Base-by-base conservation (phyloP, 306 rosid species). In the Acmispon strigosus region DNA sequence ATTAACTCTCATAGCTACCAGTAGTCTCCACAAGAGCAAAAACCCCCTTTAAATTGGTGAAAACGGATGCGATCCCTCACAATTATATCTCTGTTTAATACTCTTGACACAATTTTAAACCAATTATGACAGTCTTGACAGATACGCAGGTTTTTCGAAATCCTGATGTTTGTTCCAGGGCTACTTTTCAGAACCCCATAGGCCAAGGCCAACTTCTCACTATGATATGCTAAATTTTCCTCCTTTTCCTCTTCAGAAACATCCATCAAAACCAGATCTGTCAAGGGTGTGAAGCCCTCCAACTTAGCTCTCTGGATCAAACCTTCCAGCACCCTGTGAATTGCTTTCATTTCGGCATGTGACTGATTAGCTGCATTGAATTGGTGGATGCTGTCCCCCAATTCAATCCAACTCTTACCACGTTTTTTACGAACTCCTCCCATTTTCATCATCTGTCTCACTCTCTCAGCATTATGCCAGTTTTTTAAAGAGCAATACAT, bases 211-310 rank as follows among this genome's bases (percentile, higher is more conserved):
- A 87, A 76, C 86, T 82, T 90, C 80, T 90, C 96, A 4, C 92
- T 87, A 41, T 71, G 82, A 55, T 70, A 81, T 34, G 10, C 68
- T 49, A 90, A 79, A 70, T 84, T 90, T 73, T 75, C 91, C 76
- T 85, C 92, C 76, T 84, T 87, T 74, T 90, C 91, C 84, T 90
- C 96, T 72, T 84, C 91, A 19, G 92, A 87, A 53, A 87, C 90
- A 80, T 87, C 96, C 92, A 90, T 87, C 74, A 87, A 76, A 76
- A 90, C 93, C 36, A 90, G 73, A 42, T 83, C 96, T 0, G 89
- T 87, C 83, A 78, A 75, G 62, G 89, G 84, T 18, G 13, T 65
- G 76, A 87, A 85, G 6, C 96, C 92, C 73, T 76, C 87, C 58
- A 63, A 17, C 77, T 80, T 82, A 50, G 86, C 79, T 75, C 80